These are phyloP conservation scores for Phialophora expanda DNA, from an alignment of 2,329 filamentous ascomycete species.

Conservation along the genomic window DNA sequence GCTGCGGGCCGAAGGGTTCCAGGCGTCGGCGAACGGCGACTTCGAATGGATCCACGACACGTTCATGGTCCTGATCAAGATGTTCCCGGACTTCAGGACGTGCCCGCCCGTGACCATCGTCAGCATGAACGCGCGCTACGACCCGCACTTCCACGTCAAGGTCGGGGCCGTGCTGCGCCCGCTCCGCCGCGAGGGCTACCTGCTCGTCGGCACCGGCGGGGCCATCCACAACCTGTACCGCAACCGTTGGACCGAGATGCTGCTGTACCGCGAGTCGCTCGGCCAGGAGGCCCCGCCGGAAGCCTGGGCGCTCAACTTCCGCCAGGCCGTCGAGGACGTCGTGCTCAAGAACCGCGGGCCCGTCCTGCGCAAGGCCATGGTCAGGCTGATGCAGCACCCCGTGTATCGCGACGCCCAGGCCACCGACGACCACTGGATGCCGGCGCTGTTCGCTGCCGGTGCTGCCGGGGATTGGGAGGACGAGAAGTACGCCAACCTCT, in stretches of 20 bases:
- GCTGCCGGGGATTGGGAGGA: slow-evolving; percentile 58
- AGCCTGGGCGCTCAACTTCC: slow-evolving; percentile 66
- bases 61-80: slow-evolving; percentile 70
- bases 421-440: slow-evolving; percentile 74
- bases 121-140: slow-evolving; percentile 61
- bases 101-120: slow-evolving; percentile 70
- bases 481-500: slow-evolving; percentile 47
- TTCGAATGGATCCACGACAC: slow-evolving; percentile 78
- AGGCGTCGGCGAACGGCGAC: slow-evolving; percentile 56
- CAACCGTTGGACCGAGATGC: slow-evolving; percentile 69
- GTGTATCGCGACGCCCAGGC: slow-evolving; percentile 69
- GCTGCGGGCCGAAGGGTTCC: slow-evolving; percentile 60
- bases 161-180: slow-evolving; percentile 63
- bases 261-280: slow-evolving; percentile 68
- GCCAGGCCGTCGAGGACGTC: slow-evolving; percentile 67
- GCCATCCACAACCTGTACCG: slow-evolving; percentile 74
- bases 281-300: slow-evolving; percentile 65
- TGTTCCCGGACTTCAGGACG: slow-evolving; percentile 49
- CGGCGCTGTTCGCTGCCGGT: slow-evolving; percentile 67
- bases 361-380: slow-evolving; percentile 59
- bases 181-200: slow-evolving; percentile 60
- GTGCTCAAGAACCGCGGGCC: slow-evolving; percentile 62
- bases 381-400: slow-evolving; percentile 71
- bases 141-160: slow-evolving; percentile 62
- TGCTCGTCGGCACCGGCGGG: slow-evolving; percentile 67